phyloP scores from a whole-genome alignment of 2,329 filamentous ascomycete genomes.

The Blumeria graminis region DNA sequence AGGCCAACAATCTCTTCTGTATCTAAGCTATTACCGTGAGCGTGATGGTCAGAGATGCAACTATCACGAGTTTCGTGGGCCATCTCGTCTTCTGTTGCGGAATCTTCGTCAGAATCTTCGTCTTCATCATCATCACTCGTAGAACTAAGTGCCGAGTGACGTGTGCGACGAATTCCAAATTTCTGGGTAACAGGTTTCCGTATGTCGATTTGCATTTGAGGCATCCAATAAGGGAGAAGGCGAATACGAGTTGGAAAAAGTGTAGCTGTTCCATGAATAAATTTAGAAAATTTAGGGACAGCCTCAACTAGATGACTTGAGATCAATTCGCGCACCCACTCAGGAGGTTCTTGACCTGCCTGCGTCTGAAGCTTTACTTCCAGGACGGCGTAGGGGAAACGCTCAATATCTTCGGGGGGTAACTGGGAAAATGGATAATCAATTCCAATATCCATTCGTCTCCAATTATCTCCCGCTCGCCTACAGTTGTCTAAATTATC shows the following conservation, averaged over 20 bases:
- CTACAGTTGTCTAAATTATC: conserved; percentile 69
- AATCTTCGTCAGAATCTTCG: conserved; percentile 43
- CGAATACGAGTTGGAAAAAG: conserved; percentile 74
- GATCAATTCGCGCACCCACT: conserved; percentile 88
- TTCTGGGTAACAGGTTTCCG: conserved; percentile 71
- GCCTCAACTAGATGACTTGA: conserved; percentile 88
- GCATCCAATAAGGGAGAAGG: conserved; percentile 87
- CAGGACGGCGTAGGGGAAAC: conserved; percentile 86
- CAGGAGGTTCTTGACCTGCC: conserved; percentile 76
- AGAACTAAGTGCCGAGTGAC: conserved; percentile 47
- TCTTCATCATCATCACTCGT: conserved; percentile 58
- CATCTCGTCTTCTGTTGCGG: conserved; percentile 19
- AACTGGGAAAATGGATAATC: conserved; percentile 86
- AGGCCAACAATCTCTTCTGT: conserved; percentile 59
- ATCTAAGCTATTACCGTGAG: conserved; percentile 29
- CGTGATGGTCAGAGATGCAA: conserved; percentile 7
- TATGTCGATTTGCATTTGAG: conserved; percentile 95
- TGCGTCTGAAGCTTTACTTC: conserved; percentile 97
- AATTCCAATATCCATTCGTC: conserved; percentile 89
- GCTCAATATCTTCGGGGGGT: conserved; percentile 58
- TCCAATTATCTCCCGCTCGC: conserved; percentile 74
- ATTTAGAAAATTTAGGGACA: conserved; percentile 98
- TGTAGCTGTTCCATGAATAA: conserved; percentile 81
- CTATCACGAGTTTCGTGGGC: conserved; percentile 6
- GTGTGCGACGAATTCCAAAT: conserved; percentile 72